Conservation (phyloP, 2,329 filamentous ascomycete species). For the Fusarium poae region DNA sequence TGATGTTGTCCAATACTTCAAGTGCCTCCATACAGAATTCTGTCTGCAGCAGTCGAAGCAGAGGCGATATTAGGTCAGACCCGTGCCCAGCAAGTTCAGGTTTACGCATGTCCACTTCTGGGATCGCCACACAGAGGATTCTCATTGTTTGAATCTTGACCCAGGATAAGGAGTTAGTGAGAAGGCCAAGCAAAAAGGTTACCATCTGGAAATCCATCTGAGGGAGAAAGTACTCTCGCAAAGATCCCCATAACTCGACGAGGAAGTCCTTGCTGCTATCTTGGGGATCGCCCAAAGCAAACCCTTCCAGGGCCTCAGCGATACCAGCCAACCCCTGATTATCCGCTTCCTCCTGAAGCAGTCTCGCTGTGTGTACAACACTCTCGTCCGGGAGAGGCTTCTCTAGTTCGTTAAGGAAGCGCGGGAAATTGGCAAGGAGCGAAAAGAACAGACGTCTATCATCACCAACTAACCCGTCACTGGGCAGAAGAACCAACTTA, state of each 20-base stretch:
- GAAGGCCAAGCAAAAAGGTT: slow-evolving; percentile 88
- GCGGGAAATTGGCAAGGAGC: slow-evolving; percentile 90
- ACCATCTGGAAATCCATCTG: slow-evolving; percentile 85
- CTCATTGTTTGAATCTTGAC: slow-evolving; percentile 95
- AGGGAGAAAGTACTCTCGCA: slow-evolving; percentile 84
- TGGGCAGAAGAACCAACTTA: slow-evolving; percentile 81
- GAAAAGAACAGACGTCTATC: slow-evolving; percentile 86
- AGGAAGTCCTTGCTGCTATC: slow-evolving; percentile 82
- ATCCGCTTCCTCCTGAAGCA: slow-evolving; percentile 79
- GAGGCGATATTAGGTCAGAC: slow-evolving; percentile 92
- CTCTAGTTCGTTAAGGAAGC: slow-evolving; percentile 85
- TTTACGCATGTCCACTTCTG: slow-evolving; percentile 92
- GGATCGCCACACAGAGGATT: slow-evolving; percentile 85
- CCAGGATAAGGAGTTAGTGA: slow-evolving; percentile 90
- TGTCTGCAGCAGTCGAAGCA: slow-evolving; percentile 89
- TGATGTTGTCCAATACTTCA: slow-evolving; percentile 92
- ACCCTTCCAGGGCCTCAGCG: slow-evolving; percentile 76
- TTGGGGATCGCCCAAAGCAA: slow-evolving; percentile 75
- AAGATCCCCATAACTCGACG: slow-evolving; percentile 76
- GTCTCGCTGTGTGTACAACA: slow-evolving; percentile 73
- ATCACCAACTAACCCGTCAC: slow-evolving; percentile 83
- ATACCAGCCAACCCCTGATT: slow-evolving; percentile 76
- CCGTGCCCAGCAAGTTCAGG: slow-evolving; percentile 91
- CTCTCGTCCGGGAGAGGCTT: slow-evolving; percentile 67
- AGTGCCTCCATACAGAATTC: slow-evolving; percentile 94